phyloP scores from a whole-genome alignment of 768 basidiomycete genomes.

The Hericium alpestre region DNA sequence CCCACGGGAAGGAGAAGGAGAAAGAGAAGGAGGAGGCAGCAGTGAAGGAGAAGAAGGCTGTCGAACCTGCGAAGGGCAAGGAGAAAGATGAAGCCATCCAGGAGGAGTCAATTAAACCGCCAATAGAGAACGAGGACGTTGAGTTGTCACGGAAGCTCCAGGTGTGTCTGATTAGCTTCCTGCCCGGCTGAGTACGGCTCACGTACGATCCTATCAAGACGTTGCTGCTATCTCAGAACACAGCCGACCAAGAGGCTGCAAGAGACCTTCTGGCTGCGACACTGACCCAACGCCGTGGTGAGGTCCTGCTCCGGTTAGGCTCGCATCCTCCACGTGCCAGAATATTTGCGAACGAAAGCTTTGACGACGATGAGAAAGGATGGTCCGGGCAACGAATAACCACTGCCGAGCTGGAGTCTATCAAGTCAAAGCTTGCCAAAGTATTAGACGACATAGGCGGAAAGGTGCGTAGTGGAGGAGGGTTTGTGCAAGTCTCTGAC shows the following conservation, averaged over 20 bases:
- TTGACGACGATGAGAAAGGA: slow-evolving; percentile 31
- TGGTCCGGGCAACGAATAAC: slow-evolving; percentile 48
- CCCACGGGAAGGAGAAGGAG: too few species aligned
- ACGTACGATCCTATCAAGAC: neutral
- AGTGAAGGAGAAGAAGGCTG: neutral
- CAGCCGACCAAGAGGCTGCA: slow-evolving; percentile 39
- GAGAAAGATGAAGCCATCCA: neutral
- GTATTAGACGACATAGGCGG: slow-evolving; percentile 71
- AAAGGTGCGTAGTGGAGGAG: slow-evolving; percentile 35
- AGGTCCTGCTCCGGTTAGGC: slow-evolving; percentile 69
- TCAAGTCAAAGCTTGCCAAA: slow-evolving; percentile 34
- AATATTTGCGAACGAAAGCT: slow-evolving; percentile 43
- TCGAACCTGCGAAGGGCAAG: neutral
- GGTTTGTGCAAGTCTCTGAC: neutral
- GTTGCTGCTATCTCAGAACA: slow-evolving; percentile 32
- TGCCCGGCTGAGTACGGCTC: too few species aligned
- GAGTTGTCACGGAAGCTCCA: slow-evolving; percentile 48
- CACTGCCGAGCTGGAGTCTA: slow-evolving; percentile 37
- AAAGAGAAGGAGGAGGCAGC: neutral
- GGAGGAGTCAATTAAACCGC: neutral
- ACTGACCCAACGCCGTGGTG: slow-evolving; percentile 59
- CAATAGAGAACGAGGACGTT: slow-evolving; percentile 3
- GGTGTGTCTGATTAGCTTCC: slow-evolving; percentile 23
- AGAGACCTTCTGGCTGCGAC: slow-evolving; percentile 56
- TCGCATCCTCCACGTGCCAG: slow-evolving; percentile 45